phyloP scores from a whole-genome alignment of 495 filamentous ascomycete species.

The Tirmania nivea region DNA sequence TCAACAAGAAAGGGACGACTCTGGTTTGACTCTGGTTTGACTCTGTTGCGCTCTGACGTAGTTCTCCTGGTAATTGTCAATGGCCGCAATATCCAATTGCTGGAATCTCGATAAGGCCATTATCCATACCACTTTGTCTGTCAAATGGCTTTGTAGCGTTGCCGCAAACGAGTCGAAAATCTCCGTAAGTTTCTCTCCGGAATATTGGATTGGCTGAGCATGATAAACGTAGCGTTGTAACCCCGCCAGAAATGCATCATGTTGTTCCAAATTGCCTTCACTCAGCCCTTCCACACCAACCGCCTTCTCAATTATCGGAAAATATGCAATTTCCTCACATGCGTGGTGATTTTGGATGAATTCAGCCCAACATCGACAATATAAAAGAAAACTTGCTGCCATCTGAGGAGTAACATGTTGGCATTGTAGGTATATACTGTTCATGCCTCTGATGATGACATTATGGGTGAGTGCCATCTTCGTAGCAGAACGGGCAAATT shows the following conservation, averaged over 20 bases:
- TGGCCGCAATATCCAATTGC: constrained; percentile 7
- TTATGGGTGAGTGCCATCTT: constrained; percentile 19
- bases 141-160: constrained; percentile 12
- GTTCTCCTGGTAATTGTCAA: constrained; percentile 7
- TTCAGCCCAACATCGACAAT: constrained; percentile 22
- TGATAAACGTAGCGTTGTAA: constrained; percentile 5
- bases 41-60: constrained; percentile 7
- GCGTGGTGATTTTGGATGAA: constrained; percentile 22
- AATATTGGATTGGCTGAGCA: constrained; percentile 5
- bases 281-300: constrained; percentile 13
- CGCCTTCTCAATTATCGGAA: constrained; percentile 20
- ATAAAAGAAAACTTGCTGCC: constrained; percentile 17
- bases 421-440: constrained; percentile 19
- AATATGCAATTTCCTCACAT: constrained; percentile 21
- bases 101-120: constrained; percentile 7
- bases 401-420: constrained; percentile 11
- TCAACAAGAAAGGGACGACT: constrained; percentile 12
- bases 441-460: constrained; percentile 17
- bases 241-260: constrained; percentile 14
- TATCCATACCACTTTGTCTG: constrained; percentile 17
- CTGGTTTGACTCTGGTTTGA: constrained; percentile 8
- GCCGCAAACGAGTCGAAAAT: constrained; percentile 15
- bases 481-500: constrained; percentile 16
- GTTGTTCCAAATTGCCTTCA: constrained; percentile 14
- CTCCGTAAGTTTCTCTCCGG: constrained; percentile 2